These are phyloP conservation scores for Botrytis aclada DNA, from an alignment of 2,329 filamentous ascomycete species.

Conservation along the genomic window DNA sequence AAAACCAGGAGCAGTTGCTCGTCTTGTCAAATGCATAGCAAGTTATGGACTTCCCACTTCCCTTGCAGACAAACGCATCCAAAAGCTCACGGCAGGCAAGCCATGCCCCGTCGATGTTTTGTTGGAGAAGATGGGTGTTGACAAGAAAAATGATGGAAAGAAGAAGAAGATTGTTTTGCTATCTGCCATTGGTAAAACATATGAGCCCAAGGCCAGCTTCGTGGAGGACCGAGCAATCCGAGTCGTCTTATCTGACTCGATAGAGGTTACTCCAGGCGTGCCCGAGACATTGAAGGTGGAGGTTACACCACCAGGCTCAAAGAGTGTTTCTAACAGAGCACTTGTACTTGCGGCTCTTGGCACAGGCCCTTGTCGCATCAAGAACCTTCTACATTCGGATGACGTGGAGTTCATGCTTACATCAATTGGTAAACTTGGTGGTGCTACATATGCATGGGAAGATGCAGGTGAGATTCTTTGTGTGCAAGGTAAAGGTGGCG, in stretches of 20 bases:
- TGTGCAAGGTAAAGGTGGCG: constrained; percentile 86
- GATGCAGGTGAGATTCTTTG: constrained; percentile 89
- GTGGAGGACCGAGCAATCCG: constrained; percentile 85
- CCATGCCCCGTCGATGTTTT: constrained; percentile 82
- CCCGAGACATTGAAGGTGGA: constrained; percentile 62
- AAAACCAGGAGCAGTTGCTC: constrained; percentile 80
- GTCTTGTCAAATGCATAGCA: constrained; percentile 89
- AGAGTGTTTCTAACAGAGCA: constrained; percentile 95
- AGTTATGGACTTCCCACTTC: constrained; percentile 89
- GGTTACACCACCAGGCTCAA: constrained; percentile 89
- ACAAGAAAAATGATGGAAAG: constrained; percentile 96
- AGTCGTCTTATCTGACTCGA: constrained; percentile 75
- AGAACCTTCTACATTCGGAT: constrained; percentile 91
- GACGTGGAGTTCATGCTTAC: constrained; percentile 97
- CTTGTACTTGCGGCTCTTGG: constrained; percentile 91
- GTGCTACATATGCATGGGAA: constrained; percentile 89
- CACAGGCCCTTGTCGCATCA: constrained; percentile 79
- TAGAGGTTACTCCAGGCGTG: constrained; percentile 71
- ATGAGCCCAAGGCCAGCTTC: constrained; percentile 83
- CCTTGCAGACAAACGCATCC: constrained; percentile 76
- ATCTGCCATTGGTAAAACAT: constrained; percentile 81
- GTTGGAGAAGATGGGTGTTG: constrained; percentile 90
- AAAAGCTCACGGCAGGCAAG: constrained; percentile 80
- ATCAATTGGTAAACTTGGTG: constrained; percentile 79
- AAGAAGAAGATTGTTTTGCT: constrained; percentile 96